Evolutionary conservation across 306 rosid species (phyloP), one percentile per base, ranked within the genome.

Genomic region (Canavalia gladiata): DNA sequence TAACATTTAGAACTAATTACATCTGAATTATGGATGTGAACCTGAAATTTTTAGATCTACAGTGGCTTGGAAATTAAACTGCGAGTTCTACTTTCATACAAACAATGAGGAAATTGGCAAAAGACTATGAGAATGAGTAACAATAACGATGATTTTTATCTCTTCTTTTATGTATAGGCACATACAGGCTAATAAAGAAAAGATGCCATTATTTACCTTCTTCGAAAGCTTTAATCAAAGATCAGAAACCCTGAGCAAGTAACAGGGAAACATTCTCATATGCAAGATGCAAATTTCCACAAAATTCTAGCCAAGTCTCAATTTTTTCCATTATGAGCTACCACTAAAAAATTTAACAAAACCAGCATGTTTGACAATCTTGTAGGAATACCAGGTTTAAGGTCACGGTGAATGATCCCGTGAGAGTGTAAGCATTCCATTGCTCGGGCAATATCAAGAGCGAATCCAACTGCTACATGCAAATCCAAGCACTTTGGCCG

Each of bases 331-430:
- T 78, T 4, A 31, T 54, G 8, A 33, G 41, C 72, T 58, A 47
- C 42, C 39, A 68, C 35, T 72, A 58, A 76, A 10, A 66, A 59
- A 58, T 10, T 55, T 82, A 76, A 76, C 29, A 72, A 80, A 62
- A 83, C 68, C 56, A 50, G 55, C 9, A 46, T 67, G 57, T 47
- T 42, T 46, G 75, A 74, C 64, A 47, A 41, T 8, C 67, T 12
- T 10, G 69, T 0, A 46, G 68, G 82, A 39, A 30, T 91, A 94
- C 98, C 98, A 7, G 98, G 98, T 76, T 94, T 94, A 67, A 94
- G 94, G 88, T 94, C 98, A 4, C 97, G 92, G 81, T 94, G 98
- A 86, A 92, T 94, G 84, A 94, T 92, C 85, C 97, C 98, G 4
- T 94, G 97, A 70, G 97, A 89, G 86, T 94, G 98, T 77, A 93